Base-by-base conservation (phyloP, 2,329 filamentous ascomycete genomes). In the Arthrobotrys iridis region DNA sequence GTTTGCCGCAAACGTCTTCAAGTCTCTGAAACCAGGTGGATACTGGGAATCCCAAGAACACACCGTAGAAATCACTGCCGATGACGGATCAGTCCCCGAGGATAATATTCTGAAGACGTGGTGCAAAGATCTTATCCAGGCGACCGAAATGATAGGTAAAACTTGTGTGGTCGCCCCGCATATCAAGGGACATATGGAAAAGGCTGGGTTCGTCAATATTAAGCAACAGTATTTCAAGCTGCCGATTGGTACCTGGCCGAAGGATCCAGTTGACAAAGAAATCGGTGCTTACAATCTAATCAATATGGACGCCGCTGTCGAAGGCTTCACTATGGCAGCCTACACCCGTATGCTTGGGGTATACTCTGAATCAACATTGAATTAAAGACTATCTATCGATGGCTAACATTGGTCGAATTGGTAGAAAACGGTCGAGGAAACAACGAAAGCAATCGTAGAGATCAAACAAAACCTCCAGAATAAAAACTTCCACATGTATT, bases 1-100 rank as follows among this genome's bases (percentile, higher is more conserved):
- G 13, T 81, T 90, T 5, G 85, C 90, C 71, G 80, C 81, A 13
- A 86, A 87, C 66, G 81, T 84, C 0, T 87, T 48, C 50, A 67
- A 59, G 15, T 45, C 60, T 0, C 68, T 80, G n/a, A 85, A 85
- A 75, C 87, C 87, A 0, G 87, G 87, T 8, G 86, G 85, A 2
- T 88, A 77, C 72, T 77, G 80, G 46, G 80, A 81, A 60, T 78
- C 63, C 11, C 77, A 79, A 20, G 79, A 79, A 40, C 73, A 77
- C 35, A 77, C 77, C 3, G 62, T 78, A 41, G 77, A 72, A 48
- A 77, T 71, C 28, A 77, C 64, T 37, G 58, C 77, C 4, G 77
- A 79, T 22, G 75, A 76, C 11, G 74, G 72, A 4, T 72, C 59
- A 6, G 77, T 77, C 13, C 73, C 63, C 4, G 63, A 66, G 48